A percentile compares a stretch with the other conserved stretches of the same genome.
phyloP scores from a whole-genome alignment of 2,329 filamentous ascomycete genomes.

The Cordyceps javanica region DNA sequence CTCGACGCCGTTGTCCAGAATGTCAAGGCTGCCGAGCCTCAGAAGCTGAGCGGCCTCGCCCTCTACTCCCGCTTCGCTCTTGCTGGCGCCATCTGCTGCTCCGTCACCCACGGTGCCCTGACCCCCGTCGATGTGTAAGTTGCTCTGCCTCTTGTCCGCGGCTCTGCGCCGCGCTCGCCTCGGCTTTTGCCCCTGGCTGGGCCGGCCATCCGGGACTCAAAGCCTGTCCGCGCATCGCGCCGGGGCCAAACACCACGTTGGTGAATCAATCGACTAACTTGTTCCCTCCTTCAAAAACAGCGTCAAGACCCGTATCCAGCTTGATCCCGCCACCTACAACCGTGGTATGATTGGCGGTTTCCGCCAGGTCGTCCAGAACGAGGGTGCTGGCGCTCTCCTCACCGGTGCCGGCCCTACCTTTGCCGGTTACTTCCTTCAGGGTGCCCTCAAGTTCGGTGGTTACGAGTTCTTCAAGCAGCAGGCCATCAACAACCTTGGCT shows the following conservation, averaged over 20 bases:
- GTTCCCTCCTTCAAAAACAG: constrained; percentile 39
- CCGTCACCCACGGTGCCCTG: constrained; percentile 91
- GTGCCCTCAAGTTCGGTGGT: constrained; percentile 81
- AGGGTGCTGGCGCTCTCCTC: constrained; percentile 73
- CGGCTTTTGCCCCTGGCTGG: neutral
- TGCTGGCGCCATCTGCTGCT: constrained; percentile 96
- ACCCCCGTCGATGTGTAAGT: constrained; percentile 99
- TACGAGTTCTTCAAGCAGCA: constrained; percentile 91
- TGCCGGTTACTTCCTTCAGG: constrained; percentile 82
- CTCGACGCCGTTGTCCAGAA: constrained; percentile 39
- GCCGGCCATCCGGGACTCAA: neutral
- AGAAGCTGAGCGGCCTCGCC: constrained; percentile 45
- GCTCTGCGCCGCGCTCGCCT: neutral
- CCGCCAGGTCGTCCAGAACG: constrained; percentile 68
- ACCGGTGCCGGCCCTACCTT: constrained; percentile 74
- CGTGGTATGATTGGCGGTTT: constrained; percentile 73
- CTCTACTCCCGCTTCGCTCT: constrained; percentile 97
- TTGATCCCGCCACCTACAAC: constrained; percentile 79
- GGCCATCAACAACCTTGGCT: constrained; percentile 67
- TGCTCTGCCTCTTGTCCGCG: neutral
- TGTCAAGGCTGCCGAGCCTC: constrained; percentile 33
- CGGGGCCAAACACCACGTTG: neutral
- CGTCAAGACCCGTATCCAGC: constrained; percentile 85
- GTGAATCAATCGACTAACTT: constrained; percentile 14
- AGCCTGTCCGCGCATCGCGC: neutral